phyloP scores from a whole-genome alignment of 1,139 yeast genomes.

The Tardiomyces depauwii region DNA sequence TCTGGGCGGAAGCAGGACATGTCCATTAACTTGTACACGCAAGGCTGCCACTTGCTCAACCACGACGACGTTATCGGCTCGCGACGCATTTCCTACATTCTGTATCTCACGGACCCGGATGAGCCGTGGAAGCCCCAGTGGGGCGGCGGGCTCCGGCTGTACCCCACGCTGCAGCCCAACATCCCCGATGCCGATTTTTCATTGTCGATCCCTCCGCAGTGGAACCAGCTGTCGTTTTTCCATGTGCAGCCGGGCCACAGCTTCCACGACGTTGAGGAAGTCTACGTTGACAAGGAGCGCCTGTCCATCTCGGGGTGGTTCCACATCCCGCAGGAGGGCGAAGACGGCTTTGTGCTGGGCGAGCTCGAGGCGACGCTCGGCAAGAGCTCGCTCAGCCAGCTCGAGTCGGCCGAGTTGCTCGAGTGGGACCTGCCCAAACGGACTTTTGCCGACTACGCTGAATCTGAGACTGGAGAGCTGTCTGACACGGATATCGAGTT shows the following conservation, averaged over 20 bases:
- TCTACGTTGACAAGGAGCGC: constrained; percentile 78
- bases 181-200: constrained; percentile 76
- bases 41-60: constrained; percentile 86
- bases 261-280: constrained; percentile 98
- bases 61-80: constrained; percentile 98
- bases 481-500: constrained; percentile 32
- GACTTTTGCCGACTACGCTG: constrained; percentile 16
- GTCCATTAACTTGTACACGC: constrained; percentile 82
- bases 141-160: constrained; percentile 87
- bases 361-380: constrained; percentile 63
- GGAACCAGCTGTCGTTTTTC: constrained; percentile 93
- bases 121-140: constrained; percentile 72
- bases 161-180: constrained; percentile 78
- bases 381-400: constrained; percentile 69
- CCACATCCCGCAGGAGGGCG: constrained; percentile 91
- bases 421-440: constrained; percentile 74
- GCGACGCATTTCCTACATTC: constrained; percentile 81
- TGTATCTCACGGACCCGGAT: constrained; percentile 89
- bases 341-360: constrained; percentile 64
- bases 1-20: constrained; percentile 87
- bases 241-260: constrained; percentile 93
- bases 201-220: constrained; percentile 72
- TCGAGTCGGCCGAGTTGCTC: constrained; percentile 64
- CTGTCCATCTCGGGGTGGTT: constrained; percentile 97
- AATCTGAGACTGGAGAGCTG: constrained; percentile 8